Evolutionary conservation across 805 yeast genomes (phyloP).

Genomic region (Hanseniaspora lachancei): DNA sequence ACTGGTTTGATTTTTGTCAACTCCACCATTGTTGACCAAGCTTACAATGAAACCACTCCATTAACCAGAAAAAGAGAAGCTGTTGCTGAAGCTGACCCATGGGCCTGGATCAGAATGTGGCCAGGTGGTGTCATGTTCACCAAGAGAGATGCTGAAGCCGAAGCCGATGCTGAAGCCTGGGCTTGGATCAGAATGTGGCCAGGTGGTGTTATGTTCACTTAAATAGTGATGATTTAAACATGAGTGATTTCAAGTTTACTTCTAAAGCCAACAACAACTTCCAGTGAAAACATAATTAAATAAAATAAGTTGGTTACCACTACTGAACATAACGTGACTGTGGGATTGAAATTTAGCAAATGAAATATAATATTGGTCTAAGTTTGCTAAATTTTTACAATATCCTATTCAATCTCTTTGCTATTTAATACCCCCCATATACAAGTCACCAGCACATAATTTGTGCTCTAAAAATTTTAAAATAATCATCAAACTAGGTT

Average conservation of each 20-base stretch:
- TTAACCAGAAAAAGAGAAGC: slow-evolving; percentile 17
- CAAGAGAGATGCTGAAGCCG: slow-evolving; percentile 18
- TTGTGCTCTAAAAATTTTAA: too few species aligned
- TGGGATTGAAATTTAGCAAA: background rate
- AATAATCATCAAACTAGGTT: too few species aligned
- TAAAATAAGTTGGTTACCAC: background rate
- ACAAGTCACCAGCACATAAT: too few species aligned
- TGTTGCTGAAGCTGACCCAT: slow-evolving; percentile 20
- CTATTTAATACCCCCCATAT: background rate
- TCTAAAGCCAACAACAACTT: background rate
- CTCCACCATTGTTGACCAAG: slow-evolving; percentile 23
- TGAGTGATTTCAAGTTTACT: background rate
- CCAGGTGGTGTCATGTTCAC: slow-evolving; percentile 22
- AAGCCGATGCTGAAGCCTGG: slow-evolving; percentile 24
- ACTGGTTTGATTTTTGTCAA: slow-evolving; percentile 24
- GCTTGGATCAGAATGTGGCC: background rate
- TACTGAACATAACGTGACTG: background rate
- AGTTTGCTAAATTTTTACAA: background rate
- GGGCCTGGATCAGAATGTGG: slow-evolving; percentile 22
- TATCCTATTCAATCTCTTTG: background rate
- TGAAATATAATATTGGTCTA: background rate
- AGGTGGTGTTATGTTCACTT: slow-evolving; percentile 21
- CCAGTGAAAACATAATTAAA: too few species aligned
- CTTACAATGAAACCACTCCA: slow-evolving; percentile 15
- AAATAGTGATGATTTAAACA: background rate